Evolutionary conservation across 2,329 filamentous ascomycete genomes (phyloP), one percentile per base, ranked within the genome.

Genomic region (Trichoderma gracile): DNA sequence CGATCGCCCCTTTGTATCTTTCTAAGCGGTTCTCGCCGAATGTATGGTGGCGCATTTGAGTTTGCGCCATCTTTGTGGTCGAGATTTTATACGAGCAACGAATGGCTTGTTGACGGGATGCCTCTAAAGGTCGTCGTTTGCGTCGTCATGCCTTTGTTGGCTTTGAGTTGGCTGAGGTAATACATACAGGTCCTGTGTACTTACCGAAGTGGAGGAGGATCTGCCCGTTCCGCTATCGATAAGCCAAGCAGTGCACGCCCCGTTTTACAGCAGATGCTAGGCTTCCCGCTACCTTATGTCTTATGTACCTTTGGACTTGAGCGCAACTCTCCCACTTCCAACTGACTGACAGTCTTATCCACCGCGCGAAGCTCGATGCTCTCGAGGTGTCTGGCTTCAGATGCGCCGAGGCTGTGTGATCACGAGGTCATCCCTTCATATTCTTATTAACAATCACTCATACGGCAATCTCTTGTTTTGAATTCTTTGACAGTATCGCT

Each of bases 201-300:
- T 27, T 27, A 27, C 25, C 25, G n/a, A 27, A 54, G 15, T n/a
- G 38, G 27, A 30, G 17, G 40, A 17, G 3, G 15, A 25, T 25
- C 10, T 25, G 14, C 43, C 17, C 27, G 42, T 14, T 27, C n/a
- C 12, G 21, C 53, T 62, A 62, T 62, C 59, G 59, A 62, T 62
- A 62, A 62, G 49, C 15, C 25, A 43, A 38, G 10, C 33, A 38
- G 33, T 38, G 33, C 33, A 38, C 12, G 33, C 33, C 33, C 33
- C 33, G 12, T 38, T 38, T 38, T 14, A 38, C 33, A 14, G 33
- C 33, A 38, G 33, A 38, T 14, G 33, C 30, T 38, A 38, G 12
- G 33, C 33, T 14, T 38, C 33, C 33, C 14, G 33, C 33, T 14
- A 14, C 12, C 30, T 33, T 33, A 10, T n/a, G n/a, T n/a, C n/a